Base-by-base conservation (phyloP, 352 stramenopile genomes). In the Thraustochytrium sp. region DNA sequence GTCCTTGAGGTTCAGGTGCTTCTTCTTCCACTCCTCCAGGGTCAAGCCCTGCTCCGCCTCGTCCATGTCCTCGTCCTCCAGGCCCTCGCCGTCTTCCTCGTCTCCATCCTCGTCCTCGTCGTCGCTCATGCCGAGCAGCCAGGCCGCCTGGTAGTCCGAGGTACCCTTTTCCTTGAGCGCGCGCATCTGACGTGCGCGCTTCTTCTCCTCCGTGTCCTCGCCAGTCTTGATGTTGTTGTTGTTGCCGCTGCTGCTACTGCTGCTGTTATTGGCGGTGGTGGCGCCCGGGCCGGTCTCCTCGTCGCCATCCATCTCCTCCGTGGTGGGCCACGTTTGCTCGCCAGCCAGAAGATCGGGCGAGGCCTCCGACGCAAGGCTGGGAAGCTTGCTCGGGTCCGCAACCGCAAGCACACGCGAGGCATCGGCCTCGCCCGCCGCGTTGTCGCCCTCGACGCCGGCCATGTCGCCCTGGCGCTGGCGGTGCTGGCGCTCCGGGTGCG, bases 311-410 rank as follows among this genome's bases (percentile, higher is more conserved):
- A 84, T 77, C 54, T 73, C 76, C 42, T 99, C 94, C 62, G 98
- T 90, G 16, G 93, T 97, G 1, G 94, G 94, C 94, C 94, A 97
- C 76, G 97, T 99, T 89, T 99, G 97, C 84, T 99, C 97, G 21
- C 96, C 96, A 23, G 96, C 94, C 62, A 99, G 98, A 94, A 77
- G 29, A 48, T 55, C 64, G 64, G 82, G 72, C 53, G 36, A 44
- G 34, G 89, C 56, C 76, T 95, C 82, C 75, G 96, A 92, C 49
- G 93, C 91, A 85, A 93, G 90, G 26, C 92, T 83, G 31, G 84
- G 85, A 38, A 87, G 84, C 75, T 92, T 89, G 3, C 91, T 87
- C n/a, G 87, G 54, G 49, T 84, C 91, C 0, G 92, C 92, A 1
- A 96, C 85, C 73, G 92, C 87, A 37, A 88, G 54, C 59, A 46